Conservation (phyloP, 2,329 filamentous ascomycete genomes). For the Diaporthe vexans region DNA sequence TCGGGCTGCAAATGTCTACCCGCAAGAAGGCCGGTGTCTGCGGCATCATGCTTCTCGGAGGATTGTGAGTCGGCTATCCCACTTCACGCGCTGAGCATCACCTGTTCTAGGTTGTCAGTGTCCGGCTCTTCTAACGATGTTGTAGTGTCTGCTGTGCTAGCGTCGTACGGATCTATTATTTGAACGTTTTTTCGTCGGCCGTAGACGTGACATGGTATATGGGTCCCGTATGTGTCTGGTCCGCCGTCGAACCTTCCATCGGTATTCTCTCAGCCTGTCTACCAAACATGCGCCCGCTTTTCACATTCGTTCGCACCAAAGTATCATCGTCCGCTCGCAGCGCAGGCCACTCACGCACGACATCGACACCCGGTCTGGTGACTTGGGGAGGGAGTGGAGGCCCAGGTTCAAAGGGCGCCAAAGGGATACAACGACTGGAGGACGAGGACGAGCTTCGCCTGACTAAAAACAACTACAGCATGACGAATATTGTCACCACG, state of each 20-base stretch:
- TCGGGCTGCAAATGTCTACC: conserved; percentile 40
- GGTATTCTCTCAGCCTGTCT: conserved; percentile 30
- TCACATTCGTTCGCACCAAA: background rate
- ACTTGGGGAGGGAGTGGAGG: conserved; percentile 18
- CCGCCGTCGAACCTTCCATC: conserved; percentile 13
- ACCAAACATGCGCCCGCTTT: conserved; percentile 33
- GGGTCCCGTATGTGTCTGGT: conserved; percentile 38
- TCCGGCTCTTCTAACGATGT: background rate
- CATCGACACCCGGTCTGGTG: background rate
- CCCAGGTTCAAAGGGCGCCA: background rate
- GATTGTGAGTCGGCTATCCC: conserved; percentile 33
- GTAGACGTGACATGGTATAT: conserved; percentile 39
- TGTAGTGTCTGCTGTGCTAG: background rate
- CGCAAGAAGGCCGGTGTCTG: conserved; percentile 40
- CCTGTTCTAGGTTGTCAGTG: background rate
- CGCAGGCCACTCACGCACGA: background rate
- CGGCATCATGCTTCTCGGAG: conserved; percentile 41
- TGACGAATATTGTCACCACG: conserved; percentile 4
- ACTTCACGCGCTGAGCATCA: background rate
- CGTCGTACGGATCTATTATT: background rate
- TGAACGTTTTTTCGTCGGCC: conserved; percentile 29
- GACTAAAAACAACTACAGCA: conserved; percentile 12
- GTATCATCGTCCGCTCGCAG: background rate
- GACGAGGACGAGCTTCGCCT: conserved; percentile 18
- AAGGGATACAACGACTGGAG: background rate